A percentile compares a stretch with the other conserved stretches of the same genome.
These are phyloP conservation scores for Kurtzmaniella cleridarum DNA, from an alignment of 805 yeast genomes.

Conservation along the genomic window DNA sequence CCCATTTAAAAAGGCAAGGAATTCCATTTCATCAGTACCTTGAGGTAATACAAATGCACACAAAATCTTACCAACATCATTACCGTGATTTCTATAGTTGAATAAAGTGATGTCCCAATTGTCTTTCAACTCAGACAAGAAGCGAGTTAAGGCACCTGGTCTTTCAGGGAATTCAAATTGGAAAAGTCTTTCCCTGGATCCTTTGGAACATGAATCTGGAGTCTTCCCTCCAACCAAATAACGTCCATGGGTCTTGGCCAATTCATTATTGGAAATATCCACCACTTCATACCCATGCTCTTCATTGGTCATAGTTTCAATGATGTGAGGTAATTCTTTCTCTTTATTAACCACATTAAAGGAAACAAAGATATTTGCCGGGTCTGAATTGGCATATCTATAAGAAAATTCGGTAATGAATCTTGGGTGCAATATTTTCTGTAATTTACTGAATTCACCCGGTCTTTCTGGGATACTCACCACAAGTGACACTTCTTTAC, in stretches of 20 bases:
- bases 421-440: constrained; percentile 77
- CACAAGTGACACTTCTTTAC: constrained; percentile 87
- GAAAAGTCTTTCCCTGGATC: constrained; percentile 70
- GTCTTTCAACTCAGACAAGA: constrained; percentile 62
- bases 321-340: constrained; percentile 63
- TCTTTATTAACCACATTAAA: constrained; percentile 77
- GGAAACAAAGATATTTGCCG: constrained; percentile 81
- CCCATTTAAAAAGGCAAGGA: constrained; percentile 61
- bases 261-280: constrained; percentile 87
- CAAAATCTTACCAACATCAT: constrained; percentile 87
- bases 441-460: constrained; percentile 80
- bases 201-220: constrained; percentile 21
- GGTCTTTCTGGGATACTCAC: constrained; percentile 90
- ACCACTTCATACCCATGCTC: constrained; percentile 63
- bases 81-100: constrained; percentile 96
- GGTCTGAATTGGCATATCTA: constrained; percentile 51
- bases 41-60: constrained; percentile 87
- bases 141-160: constrained; percentile 87
- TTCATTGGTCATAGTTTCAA: constrained; percentile 49
- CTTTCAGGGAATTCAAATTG: constrained; percentile 95
- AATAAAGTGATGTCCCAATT: constrained; percentile 92
- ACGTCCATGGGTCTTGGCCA: constrained; percentile 95
- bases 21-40: constrained; percentile 51
- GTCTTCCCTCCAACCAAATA: constrained; percentile 93
- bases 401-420: constrained; percentile 92